A percentile compares a stretch with the other conserved stretches of the same genome.
phyloP scores from a whole-genome alignment of 257 asterid genomes.

The Solanum tacnaense region DNA sequence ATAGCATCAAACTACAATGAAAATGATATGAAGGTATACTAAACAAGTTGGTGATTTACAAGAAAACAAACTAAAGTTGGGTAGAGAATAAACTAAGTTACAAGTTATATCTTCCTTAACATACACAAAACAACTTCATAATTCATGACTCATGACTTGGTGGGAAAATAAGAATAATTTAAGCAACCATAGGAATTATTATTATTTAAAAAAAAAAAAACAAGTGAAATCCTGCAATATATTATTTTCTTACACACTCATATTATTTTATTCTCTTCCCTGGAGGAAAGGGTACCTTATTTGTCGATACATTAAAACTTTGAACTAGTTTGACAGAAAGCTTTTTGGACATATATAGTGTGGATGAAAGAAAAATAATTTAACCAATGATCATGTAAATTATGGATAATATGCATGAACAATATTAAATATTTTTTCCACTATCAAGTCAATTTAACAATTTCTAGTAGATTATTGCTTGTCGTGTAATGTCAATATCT shows the following conservation, averaged over 20 bases:
- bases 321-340: neutral
- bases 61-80: neutral
- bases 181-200: neutral
- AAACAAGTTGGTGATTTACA: neutral
- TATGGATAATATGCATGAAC: neutral
- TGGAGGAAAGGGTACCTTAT: neutral
- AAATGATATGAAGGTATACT: neutral
- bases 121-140: neutral
- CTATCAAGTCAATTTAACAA: neutral
- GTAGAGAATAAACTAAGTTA: neutral
- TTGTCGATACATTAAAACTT: neutral
- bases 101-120: constrained; percentile 1
- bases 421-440: neutral
- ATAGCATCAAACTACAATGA: neutral
- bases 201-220: neutral
- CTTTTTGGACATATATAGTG: neutral
- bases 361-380: neutral
- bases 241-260: neutral
- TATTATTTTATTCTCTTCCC: neutral
- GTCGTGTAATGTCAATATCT: too few species aligned
- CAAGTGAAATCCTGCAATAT: neutral
- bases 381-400: neutral
- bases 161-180: neutral
- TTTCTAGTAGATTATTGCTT: neutral
- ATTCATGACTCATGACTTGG: neutral